A percentile compares a stretch with the other conserved stretches of the same genome.
phyloP scores from a whole-genome alignment of 2,329 filamentous ascomycete genomes.

The Dactylella cylindrospora region DNA sequence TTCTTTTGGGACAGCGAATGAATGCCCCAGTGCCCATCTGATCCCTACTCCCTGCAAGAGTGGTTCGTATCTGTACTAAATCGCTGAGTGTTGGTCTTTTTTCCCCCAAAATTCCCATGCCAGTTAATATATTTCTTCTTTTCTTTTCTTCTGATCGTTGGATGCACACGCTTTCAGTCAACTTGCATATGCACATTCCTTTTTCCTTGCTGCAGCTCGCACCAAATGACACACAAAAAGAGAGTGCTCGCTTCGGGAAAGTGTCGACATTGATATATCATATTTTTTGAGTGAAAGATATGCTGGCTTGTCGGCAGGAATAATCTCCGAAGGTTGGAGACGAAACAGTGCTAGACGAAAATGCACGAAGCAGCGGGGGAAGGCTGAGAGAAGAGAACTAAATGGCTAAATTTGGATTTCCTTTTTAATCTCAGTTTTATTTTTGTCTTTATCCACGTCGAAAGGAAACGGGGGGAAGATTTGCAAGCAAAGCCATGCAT shows the following conservation, averaged over 20 bases:
- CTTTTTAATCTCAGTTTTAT: slow-evolving; percentile 10
- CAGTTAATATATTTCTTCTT: no score
- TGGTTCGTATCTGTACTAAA: slow-evolving; percentile 22
- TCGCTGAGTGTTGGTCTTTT: slow-evolving; percentile 28
- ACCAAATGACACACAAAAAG: slow-evolving; percentile 40
- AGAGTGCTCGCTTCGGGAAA: no score
- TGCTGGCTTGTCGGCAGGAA: slow-evolving; percentile 37
- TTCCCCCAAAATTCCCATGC: slow-evolving; percentile 4
- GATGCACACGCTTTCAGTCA: slow-evolving; percentile 20
- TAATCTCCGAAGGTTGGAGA: slow-evolving; percentile 45
- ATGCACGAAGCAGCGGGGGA: slow-evolving; percentile 12
- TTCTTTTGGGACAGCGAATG: no score
- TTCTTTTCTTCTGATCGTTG: slow-evolving; percentile 14
- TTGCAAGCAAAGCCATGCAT: no score
- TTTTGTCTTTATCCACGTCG: neutral
- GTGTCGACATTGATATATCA: slow-evolving; percentile 37
- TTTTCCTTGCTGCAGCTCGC: slow-evolving; percentile 38
- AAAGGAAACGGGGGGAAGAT: no score
- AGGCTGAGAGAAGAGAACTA: slow-evolving; percentile 34
- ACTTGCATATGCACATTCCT: slow-evolving; percentile 43
- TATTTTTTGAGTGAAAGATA: slow-evolving; percentile 30
- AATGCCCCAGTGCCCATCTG: slow-evolving; percentile 41
- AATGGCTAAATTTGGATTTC: slow-evolving; percentile 4
- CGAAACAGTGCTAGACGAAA: slow-evolving; percentile 15
- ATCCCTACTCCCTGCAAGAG: slow-evolving; percentile 40